Evolutionary conservation across 192 early-diverging fungal genomes (phyloP).

Genomic region (Globomyces pollinis-pini): DNA sequence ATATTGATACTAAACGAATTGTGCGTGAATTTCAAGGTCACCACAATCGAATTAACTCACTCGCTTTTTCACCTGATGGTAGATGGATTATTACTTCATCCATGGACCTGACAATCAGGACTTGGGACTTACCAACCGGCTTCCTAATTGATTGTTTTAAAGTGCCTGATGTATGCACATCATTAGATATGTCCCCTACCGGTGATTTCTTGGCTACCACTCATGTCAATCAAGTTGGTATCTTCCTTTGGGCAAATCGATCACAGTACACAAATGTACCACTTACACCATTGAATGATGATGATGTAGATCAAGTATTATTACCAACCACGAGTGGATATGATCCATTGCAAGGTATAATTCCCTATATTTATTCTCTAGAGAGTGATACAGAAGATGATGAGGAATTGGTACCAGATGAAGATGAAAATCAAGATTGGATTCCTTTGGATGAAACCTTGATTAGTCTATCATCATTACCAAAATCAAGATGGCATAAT

Average conservation of each 20-base stretch:
- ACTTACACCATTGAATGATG: constrained; percentile 57
- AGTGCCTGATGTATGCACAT: constrained; percentile 68
- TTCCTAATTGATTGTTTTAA: constrained; percentile 79
- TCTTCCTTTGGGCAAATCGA: constrained; percentile 90
- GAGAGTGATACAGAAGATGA: constrained; percentile 13
- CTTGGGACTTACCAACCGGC: constrained; percentile 94
- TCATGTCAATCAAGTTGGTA: constrained; percentile 85
- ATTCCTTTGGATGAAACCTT: constrained; percentile 52
- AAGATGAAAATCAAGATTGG: not conserved
- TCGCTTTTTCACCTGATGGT: constrained; percentile 86
- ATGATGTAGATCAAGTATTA: constrained; percentile 21
- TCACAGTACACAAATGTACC: constrained; percentile 68
- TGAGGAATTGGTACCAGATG: not conserved
- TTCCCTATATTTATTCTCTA: not conserved
- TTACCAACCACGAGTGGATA: constrained; percentile 51
- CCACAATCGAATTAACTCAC: constrained; percentile 76
- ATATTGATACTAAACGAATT: constrained; percentile 68
- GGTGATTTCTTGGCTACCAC: constrained; percentile 90
- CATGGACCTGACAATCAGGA: constrained; percentile 80
- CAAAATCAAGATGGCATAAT: constrained; percentile 85
- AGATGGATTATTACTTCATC: constrained; percentile 80
- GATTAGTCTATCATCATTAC: constrained; percentile 76
- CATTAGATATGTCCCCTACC: constrained; percentile 78
- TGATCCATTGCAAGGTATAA: no score
- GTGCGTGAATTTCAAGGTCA: constrained; percentile 89